Percentiles rank a stretch among this genome's conserved stretches.
phyloP scores from a whole-genome alignment of 345 rosid species.

The Combretum micranthum region DNA sequence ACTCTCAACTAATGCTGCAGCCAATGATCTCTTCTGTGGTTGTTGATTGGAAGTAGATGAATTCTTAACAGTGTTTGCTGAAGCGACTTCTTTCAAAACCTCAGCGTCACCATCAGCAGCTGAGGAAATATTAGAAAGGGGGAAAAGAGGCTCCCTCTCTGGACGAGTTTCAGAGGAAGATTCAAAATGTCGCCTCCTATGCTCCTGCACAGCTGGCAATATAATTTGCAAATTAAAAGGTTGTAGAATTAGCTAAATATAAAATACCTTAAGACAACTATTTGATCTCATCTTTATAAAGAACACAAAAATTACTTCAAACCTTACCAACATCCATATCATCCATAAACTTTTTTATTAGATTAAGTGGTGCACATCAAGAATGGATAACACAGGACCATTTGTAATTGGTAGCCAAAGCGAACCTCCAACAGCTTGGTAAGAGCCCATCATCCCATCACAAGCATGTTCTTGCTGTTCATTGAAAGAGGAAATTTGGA shows the following conservation, averaged over 20 bases:
- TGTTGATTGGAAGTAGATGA: conserved; percentile 38
- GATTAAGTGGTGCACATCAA: conserved; percentile 57
- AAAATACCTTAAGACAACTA: conserved; percentile 1
- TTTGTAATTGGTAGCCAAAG: conserved; percentile 38
- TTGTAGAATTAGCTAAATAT: neutral
- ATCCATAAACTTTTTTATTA: conserved; percentile 50
- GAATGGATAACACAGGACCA: conserved; percentile 38
- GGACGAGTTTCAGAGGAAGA: conserved; percentile 35
- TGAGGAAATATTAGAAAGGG: conserved; percentile 32
- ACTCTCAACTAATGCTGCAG: conserved; percentile 75
- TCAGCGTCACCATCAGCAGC: conserved; percentile 32
- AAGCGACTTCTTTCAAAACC: conserved; percentile 19
- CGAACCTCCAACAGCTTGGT: conserved; percentile 15
- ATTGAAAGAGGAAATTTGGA: conserved; percentile 10
- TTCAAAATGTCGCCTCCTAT: conserved; percentile 49
- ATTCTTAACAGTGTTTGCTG: conserved; percentile 18
- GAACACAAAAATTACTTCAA: conserved; percentile 1
- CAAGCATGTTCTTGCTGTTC: conserved; percentile 10
- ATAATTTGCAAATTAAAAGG: neutral
- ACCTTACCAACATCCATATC: conserved; percentile 63
- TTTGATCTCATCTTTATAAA: neutral
- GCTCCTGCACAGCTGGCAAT: conserved; percentile 56
- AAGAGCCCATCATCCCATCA: conserved; percentile 17
- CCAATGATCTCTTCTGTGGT: conserved; percentile 66
- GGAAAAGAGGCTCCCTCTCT: conserved; percentile 70